Evolutionary conservation across 208 protist genomes (phyloP), one percentile per base, ranked within the genome.

Genomic region (Spironucleus salmonicida): DNA sequence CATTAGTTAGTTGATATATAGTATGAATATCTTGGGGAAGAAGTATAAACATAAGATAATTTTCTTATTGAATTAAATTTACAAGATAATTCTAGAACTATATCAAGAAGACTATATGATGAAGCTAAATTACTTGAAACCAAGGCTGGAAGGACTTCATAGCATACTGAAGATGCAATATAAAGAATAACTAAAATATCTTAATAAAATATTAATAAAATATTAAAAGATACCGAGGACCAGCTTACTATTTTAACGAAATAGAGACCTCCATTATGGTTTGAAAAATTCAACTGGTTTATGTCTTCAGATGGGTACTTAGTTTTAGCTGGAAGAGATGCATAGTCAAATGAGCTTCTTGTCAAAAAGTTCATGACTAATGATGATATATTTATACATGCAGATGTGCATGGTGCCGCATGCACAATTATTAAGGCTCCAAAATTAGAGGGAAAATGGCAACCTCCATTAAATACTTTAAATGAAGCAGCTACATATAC

Each of bases 221-320:
- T 38, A 39, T 39, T 67, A 15, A 67, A 38, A 40, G 61, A 67
- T 13, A 67, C 61, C 15, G 61, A 67, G 19, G 61, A 15, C 13
- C 23, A 38, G 29, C 61, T 67, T 23, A 38, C 35, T 30, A 30
- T 30, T n/a, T 38, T 71, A 35, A 9, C 13, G 34, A n/a, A 49
- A 9, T 35, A 71, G 64, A 19, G 93, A 38, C 87, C 87, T 78
- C 80, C 86, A 13, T 85, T 84, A 40, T 98, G 93, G 93, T 98
- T 95, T 87, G 94, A 98, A 68, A 96, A 96, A 82, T 95, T 96
- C 66, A 75, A 88, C 57, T 98, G 93, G 93, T 98, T 97, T 79
- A 89, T 95, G 76, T 91, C 89, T 0, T 88, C 87, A 7, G 89
- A 93, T 45, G 93, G 93, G 45, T 94, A 94, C 75, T 80, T 97